Conservation (phyloP, 257 asterid genomes). For the Capsicum rhomboideum region DNA sequence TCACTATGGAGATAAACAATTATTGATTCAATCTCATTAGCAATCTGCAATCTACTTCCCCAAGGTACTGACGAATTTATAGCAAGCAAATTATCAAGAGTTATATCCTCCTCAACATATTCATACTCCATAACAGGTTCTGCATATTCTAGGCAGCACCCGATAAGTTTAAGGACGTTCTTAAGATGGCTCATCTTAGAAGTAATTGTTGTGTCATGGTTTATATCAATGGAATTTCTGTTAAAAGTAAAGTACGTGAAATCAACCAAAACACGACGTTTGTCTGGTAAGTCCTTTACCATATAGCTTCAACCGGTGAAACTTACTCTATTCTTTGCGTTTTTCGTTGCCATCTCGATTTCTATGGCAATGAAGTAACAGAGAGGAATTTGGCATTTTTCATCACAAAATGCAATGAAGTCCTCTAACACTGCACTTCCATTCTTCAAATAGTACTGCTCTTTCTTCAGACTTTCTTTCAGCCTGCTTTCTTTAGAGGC, state of each 20-base stretch:
- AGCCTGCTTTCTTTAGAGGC: background rate
- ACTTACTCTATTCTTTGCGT: background rate
- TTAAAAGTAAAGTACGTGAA: too few relatives aligned
- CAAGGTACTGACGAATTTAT: background rate
- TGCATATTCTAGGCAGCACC: constrained; percentile 6
- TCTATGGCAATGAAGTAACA: too few relatives aligned
- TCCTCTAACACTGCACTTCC: too few relatives aligned
- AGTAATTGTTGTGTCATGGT: constrained; percentile 3
- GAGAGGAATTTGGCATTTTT: too few relatives aligned
- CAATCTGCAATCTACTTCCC: background rate
- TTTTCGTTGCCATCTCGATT: background rate
- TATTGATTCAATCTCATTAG: background rate
- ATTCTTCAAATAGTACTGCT: background rate
- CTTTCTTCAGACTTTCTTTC: background rate
- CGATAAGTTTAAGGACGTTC: background rate
- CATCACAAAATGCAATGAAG: too few relatives aligned
- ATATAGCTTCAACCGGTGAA: background rate
- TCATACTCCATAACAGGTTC: background rate
- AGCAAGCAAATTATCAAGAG: background rate
- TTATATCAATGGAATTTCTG: background rate
- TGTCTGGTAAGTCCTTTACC: background rate
- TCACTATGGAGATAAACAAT: constrained; percentile 8
- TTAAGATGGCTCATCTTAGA: constrained; percentile 15
- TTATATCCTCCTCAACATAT: background rate
- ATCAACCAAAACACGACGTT: background rate